Percentiles rank a stretch among this genome's conserved stretches.
Conservation (phyloP, 139 green algal species). For the Tetradesmus obliquus region DNA sequence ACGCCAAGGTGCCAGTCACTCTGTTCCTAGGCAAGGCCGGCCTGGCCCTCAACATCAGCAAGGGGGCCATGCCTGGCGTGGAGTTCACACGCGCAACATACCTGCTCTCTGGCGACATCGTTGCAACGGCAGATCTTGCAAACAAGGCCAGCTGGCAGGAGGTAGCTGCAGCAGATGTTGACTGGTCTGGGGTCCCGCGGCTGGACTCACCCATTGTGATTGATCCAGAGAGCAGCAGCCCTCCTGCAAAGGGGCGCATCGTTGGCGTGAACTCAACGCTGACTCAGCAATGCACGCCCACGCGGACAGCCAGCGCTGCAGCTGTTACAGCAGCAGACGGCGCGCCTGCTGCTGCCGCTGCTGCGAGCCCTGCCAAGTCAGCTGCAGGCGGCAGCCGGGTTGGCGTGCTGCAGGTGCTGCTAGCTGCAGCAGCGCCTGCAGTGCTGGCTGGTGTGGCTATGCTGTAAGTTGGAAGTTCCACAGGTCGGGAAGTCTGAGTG, state of each 20-base stretch:
- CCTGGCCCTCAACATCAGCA: conserved; percentile 10
- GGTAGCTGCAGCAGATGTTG: not conserved
- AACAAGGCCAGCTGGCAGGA: not conserved
- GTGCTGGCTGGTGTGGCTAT: not conserved
- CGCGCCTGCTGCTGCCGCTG: not conserved
- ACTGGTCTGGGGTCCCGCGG: not conserved
- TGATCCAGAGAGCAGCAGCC: not conserved
- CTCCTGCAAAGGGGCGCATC: not conserved
- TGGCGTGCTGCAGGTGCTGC: not conserved
- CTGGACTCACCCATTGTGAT: not conserved
- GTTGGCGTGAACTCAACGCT: conserved; percentile 14
- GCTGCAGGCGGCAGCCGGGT: not conserved
- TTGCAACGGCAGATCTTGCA: conserved; percentile 32
- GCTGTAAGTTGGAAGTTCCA: not conserved
- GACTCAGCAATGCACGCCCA: not conserved
- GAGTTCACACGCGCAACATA: not conserved
- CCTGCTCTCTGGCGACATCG: conserved; percentile 10
- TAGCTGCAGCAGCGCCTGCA: not conserved
- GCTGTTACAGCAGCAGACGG: not conserved
- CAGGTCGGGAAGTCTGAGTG: too few species aligned
- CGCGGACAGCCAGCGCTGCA: not conserved
- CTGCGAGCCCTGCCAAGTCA: too few species aligned
- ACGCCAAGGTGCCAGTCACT: not conserved
- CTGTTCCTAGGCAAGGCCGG: not conserved
- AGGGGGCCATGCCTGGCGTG: not conserved